A percentile compares a stretch with the other conserved stretches of the same genome.
Conservation (phyloP, 106 monocot genomes). For the Ottelia alismoides region DNA sequence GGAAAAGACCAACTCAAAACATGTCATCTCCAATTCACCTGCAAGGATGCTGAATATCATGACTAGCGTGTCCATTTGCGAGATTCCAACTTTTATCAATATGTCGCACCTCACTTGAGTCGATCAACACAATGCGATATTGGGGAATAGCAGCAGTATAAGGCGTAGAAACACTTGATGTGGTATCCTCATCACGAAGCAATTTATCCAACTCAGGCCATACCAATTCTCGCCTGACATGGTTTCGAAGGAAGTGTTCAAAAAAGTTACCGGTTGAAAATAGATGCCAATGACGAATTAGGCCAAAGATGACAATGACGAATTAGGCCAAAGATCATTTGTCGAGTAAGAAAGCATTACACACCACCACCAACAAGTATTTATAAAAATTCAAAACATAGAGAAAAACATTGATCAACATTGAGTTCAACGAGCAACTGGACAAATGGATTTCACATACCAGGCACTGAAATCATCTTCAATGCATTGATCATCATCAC, state of each 20-base stretch:
- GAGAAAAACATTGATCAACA: too few species aligned
- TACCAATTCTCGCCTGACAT: conserved; percentile 51
- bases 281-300: too few species aligned
- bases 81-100: conserved; percentile 12
- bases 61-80: conserved; percentile 48
- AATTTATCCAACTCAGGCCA: conserved; percentile 65
- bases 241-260: too few species aligned
- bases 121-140: conserved; percentile 42
- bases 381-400: too few species aligned
- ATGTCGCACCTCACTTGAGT: conserved; percentile 20
- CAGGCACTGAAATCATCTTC: conserved; percentile 74
- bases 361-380: too few species aligned
- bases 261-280: too few species aligned
- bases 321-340: too few species aligned
- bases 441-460: too few species aligned
- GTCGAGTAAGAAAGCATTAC: too few species aligned
- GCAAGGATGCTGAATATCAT: conserved; percentile 66
- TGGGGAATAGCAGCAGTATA: conserved; percentile 58
- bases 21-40: conserved; percentile 23
- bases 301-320: too few species aligned
- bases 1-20: background rate
- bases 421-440: too few species aligned
- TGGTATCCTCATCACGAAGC: conserved; percentile 47
- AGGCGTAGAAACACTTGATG: conserved; percentile 19
- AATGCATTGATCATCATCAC: conserved; percentile 94